Conservation (phyloP, 345 rosid species). For the Eucalyptus globulus region DNA sequence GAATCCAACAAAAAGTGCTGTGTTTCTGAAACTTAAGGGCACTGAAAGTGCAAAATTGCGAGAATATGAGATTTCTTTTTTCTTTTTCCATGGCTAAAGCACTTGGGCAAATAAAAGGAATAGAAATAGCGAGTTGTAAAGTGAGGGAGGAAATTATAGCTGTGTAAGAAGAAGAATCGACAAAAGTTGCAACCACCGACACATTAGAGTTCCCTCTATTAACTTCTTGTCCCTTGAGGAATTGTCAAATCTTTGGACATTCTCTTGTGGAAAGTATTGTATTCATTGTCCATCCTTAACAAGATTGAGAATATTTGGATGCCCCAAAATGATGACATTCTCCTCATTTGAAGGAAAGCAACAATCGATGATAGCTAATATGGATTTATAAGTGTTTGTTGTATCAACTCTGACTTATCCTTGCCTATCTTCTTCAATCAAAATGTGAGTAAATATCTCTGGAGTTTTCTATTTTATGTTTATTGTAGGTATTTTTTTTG, state of each 20-base stretch:
- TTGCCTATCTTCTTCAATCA: neutral
- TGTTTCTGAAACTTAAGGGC: neutral
- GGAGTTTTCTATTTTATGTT: neutral
- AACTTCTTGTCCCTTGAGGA: neutral
- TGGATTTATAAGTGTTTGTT: neutral
- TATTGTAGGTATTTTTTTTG: neutral
- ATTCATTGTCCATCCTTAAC: neutral
- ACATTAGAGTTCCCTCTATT: neutral
- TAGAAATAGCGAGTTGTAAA: neutral
- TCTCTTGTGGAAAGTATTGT: neutral
- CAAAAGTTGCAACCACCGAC: neutral
- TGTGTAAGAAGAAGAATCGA: neutral
- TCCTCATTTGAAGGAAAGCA: neutral
- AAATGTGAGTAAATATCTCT: neutral
- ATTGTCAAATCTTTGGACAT: neutral
- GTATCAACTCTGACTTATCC: neutral
- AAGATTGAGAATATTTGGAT: neutral
- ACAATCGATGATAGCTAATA: rapidly evolving
- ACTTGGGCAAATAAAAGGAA: neutral
- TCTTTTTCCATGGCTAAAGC: neutral
- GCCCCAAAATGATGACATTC: neutral
- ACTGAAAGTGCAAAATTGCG: neutral
- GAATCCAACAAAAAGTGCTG: neutral
- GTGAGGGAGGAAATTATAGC: neutral
- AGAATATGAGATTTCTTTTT: neutral